Percentiles rank a stretch among this genome's conserved stretches.
Conservation (phyloP, 805 yeast genomes). For the Candida germanica region DNA sequence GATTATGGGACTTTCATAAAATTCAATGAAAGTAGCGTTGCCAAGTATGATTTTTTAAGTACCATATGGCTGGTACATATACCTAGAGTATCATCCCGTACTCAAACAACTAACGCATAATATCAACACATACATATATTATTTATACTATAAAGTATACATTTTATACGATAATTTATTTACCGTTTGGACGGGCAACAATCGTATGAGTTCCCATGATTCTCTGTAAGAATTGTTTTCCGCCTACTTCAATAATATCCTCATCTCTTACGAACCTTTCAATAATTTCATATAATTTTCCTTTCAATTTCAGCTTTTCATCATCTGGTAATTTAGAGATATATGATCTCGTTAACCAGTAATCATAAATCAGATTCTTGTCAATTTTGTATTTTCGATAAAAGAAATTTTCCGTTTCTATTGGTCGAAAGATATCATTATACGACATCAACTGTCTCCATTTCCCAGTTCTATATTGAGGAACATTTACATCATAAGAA, state of each 20-base stretch:
- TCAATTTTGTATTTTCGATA: constrained; percentile 28
- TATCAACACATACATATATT: too few species aligned
- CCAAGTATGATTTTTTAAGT: constrained; percentile 2
- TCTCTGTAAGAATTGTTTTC: constrained; percentile 16
- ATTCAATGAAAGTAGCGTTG: constrained; percentile 13
- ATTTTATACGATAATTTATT: too few species aligned
- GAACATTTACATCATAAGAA: constrained; percentile 42
- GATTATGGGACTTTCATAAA: constrained; percentile 24
- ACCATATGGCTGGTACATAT: constrained; percentile 2
- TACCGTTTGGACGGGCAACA: too few species aligned
- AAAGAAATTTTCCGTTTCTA: constrained; percentile 30
- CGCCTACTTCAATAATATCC: constrained; percentile 13
- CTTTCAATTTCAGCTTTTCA: constrained; percentile 31
- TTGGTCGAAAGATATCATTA: constrained; percentile 30
- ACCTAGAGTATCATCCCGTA: constrained; percentile 1
- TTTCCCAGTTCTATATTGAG: constrained; percentile 50
- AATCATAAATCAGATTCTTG: constrained; percentile 39
- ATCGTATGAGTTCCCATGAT: constrained; percentile 25
- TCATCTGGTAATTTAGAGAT: constrained; percentile 43
- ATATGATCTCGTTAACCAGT: constrained; percentile 56
- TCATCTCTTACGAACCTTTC: constrained; percentile 15
- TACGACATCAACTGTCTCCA: constrained; percentile 44
- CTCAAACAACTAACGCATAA: neutral
- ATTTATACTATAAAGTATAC: too few species aligned
- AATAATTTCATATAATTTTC: constrained; percentile 27